Conservation (phyloP, 2,329 filamentous ascomycete species). For the Aspergillus sp. region DNA sequence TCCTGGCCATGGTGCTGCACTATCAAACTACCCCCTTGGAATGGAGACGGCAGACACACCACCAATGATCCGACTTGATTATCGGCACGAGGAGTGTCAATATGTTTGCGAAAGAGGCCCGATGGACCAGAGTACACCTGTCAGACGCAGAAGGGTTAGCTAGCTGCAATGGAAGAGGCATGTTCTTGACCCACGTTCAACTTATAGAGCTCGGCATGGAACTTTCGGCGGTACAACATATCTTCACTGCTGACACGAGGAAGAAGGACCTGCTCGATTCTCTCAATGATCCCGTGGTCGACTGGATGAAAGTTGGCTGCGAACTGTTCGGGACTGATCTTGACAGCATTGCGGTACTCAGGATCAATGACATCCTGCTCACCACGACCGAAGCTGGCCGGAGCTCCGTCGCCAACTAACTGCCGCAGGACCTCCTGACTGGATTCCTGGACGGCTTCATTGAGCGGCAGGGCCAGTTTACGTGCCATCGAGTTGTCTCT, state of each 20-base stretch:
- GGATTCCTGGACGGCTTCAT: neutral
- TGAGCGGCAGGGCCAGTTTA: slow-evolving; percentile 4
- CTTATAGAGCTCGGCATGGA: slow-evolving; percentile 50
- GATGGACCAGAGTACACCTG: slow-evolving; percentile 47
- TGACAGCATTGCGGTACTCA: slow-evolving; percentile 45
- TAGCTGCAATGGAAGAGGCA: neutral
- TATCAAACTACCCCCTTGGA: slow-evolving; percentile 26
- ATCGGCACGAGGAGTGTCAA: slow-evolving; percentile 46
- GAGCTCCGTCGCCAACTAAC: slow-evolving; percentile 29
- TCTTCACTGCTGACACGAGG: slow-evolving; percentile 19
- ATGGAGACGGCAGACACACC: slow-evolving; percentile 39
- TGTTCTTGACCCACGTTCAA: slow-evolving; percentile 40
- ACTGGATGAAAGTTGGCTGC: slow-evolving; percentile 46
- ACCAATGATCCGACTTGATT: slow-evolving; percentile 49
- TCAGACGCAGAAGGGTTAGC: neutral
- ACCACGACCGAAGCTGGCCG: slow-evolving; percentile 44
- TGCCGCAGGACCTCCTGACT: slow-evolving; percentile 1
- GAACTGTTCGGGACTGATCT: slow-evolving; percentile 44
- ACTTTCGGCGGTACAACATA: slow-evolving; percentile 17
- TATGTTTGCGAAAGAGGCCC: slow-evolving; percentile 44
- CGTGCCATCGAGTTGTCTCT: neutral
- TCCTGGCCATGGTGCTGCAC: slow-evolving; percentile 25
- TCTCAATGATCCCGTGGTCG: slow-evolving; percentile 45
- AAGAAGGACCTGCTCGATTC: slow-evolving; percentile 41
- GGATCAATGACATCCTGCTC: slow-evolving; percentile 45